These are phyloP conservation scores for Trichoderma harzianum DNA, from an alignment of 2,329 filamentous ascomycete species.

Conservation along the genomic window DNA sequence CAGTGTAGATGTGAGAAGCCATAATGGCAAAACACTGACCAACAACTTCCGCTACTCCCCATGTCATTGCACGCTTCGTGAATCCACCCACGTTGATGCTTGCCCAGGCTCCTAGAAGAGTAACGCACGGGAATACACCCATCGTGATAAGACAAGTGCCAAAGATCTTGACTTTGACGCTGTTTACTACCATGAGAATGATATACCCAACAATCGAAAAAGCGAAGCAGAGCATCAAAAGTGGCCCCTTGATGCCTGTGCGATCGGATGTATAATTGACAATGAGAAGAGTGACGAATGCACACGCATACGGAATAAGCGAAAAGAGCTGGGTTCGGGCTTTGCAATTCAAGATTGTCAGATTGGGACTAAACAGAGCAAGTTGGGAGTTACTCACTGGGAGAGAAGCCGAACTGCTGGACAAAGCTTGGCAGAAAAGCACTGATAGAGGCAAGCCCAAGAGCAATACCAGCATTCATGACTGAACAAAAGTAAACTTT, in stretches of 20 bases:
- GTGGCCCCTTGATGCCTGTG: background rate
- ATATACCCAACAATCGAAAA: background rate
- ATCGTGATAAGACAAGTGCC: background rate
- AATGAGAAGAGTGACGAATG: background rate
- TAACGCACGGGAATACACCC: background rate
- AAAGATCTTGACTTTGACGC: background rate
- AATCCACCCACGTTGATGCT: background rate
- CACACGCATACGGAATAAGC: background rate
- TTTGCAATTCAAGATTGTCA: background rate
- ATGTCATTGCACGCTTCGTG: background rate
- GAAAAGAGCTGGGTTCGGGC: background rate
- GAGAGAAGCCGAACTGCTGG: background rate
- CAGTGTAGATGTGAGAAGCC: constrained; percentile 5
- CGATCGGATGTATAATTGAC: background rate
- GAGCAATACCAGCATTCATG: background rate
- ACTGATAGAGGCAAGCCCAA: background rate
- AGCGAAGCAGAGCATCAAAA: background rate
- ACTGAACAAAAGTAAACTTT: background rate
- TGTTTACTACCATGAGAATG: background rate
- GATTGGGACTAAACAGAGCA: too few relatives aligned
- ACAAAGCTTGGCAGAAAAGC: background rate
- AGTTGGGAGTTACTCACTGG: background rate
- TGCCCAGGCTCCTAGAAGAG: background rate
- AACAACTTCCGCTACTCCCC: background rate
- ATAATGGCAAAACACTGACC: constrained; percentile 1